Percentiles rank a stretch among this genome's conserved stretches.
Conservation (phyloP, 2,329 filamentous ascomycete species). For the Cladophialophora psammophila region DNA sequence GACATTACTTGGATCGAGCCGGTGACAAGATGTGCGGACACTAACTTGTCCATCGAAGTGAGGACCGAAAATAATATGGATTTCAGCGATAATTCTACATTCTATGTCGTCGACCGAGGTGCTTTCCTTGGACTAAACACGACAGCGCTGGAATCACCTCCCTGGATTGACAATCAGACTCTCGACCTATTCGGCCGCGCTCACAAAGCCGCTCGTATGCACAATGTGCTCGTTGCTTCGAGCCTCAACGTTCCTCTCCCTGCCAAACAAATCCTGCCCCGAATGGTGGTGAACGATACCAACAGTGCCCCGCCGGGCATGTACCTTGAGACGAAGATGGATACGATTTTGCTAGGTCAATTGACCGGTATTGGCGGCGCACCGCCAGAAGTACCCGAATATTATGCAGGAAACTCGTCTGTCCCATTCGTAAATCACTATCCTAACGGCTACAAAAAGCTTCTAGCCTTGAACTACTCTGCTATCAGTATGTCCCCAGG, state of each 20-base stretch:
- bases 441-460: slow-evolving; percentile 21
- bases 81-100: slow-evolving; percentile 27
- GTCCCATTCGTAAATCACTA: slow-evolving; percentile 20
- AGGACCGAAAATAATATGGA: slow-evolving; percentile 37
- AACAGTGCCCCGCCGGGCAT: neutral
- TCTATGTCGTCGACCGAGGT: slow-evolving; percentile 52
- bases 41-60: slow-evolving; percentile 52
- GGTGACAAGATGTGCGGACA: slow-evolving; percentile 51
- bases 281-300: neutral
- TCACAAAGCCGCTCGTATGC: slow-evolving; percentile 54
- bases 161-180: slow-evolving; percentile 45
- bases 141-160: slow-evolving; percentile 44
- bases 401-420: slow-evolving; percentile 3
- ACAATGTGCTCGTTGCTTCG: slow-evolving; percentile 45
- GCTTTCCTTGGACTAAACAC: slow-evolving; percentile 52
- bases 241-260: slow-evolving; percentile 25
- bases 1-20: slow-evolving; percentile 56
- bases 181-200: slow-evolving; percentile 51
- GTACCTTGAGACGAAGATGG: neutral
- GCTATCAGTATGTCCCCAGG: slow-evolving; percentile 40
- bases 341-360: neutral
- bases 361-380: slow-evolving; percentile 2
- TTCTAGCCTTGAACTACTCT: slow-evolving; percentile 25
- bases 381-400: neutral
- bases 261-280: neutral